Conservation (phyloP, 2,329 filamentous ascomycete species). For the Madurella fahalii region DNA sequence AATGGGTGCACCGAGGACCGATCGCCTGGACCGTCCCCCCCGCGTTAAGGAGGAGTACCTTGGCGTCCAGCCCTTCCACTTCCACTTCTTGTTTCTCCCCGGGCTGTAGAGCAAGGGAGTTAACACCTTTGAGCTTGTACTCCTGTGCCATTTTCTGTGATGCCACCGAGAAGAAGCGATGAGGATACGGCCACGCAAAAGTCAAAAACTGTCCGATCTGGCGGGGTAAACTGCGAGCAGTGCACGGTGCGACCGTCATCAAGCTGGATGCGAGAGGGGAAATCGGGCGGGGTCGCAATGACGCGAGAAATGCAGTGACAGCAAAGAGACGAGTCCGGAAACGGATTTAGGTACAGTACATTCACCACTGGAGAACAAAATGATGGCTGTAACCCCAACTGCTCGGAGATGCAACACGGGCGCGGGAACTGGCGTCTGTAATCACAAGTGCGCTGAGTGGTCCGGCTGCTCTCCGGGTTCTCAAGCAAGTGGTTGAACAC, state of each 20-base stretch:
- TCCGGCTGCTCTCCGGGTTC: too few relatives aligned
- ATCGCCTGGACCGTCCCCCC: conserved; percentile 73
- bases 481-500: too few relatives aligned
- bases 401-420: too few relatives aligned
- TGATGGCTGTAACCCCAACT: too few relatives aligned
- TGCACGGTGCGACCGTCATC: background rate
- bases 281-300: background rate
- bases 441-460: too few relatives aligned
- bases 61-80: conserved; percentile 84
- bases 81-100: conserved; percentile 86
- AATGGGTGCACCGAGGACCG: conserved; percentile 83
- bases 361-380: too few relatives aligned
- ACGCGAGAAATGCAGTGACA: background rate
- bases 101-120: conserved; percentile 68
- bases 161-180: conserved; percentile 18
- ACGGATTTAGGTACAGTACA: conserved; percentile 3
- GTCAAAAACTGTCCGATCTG: background rate
- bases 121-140: conserved; percentile 72
- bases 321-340: conserved; percentile 24
- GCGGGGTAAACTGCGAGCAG: background rate
- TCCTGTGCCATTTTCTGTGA: conserved; percentile 49
- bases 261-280: conserved; percentile 5
- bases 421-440: too few relatives aligned
- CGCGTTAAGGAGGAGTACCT: conserved; percentile 80
- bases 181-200: background rate